Conservation (phyloP, 495 filamentous ascomycete species). For the Cudoniella acicularis region DNA sequence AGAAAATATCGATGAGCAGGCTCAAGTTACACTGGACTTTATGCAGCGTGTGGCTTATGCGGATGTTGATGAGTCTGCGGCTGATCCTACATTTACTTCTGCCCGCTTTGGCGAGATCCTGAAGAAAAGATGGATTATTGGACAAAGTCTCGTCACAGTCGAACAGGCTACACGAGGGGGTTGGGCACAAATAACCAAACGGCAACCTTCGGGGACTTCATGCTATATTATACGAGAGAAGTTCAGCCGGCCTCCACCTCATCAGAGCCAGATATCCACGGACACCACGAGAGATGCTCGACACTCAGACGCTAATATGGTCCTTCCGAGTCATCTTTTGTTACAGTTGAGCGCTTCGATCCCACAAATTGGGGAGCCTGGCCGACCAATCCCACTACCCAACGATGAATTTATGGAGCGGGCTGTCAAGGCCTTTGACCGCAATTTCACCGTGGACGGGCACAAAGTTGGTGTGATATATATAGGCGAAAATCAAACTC, state of each 20-base stretch:
- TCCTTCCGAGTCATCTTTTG: slow-evolving; percentile 80
- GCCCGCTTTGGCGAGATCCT: slow-evolving; percentile 62
- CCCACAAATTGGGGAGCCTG: slow-evolving; percentile 51
- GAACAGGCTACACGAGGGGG: slow-evolving; percentile 73
- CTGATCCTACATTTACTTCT: slow-evolving; percentile 59
- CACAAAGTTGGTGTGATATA: slow-evolving; percentile 96
- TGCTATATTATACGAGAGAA: slow-evolving; percentile 71
- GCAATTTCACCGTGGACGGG: slow-evolving; percentile 85
- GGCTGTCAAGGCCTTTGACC: slow-evolving; percentile 77
- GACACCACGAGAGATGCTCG: slow-evolving; percentile 42
- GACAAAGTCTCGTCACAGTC: slow-evolving; percentile 82
- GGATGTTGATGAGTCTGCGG: slow-evolving; percentile 68
- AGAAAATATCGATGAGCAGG: slow-evolving; percentile 83
- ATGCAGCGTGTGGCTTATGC: slow-evolving; percentile 90
- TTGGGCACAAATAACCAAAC: slow-evolving; percentile 73
- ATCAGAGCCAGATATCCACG: slow-evolving; percentile 55
- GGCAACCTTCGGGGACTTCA: slow-evolving; percentile 81
- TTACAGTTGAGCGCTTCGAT: slow-evolving; percentile 75
- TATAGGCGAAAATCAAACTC: slow-evolving; percentile 74
- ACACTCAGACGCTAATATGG: slow-evolving; percentile 39
- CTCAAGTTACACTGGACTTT: slow-evolving; percentile 89
- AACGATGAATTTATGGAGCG: slow-evolving; percentile 77
- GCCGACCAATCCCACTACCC: slow-evolving; percentile 74
- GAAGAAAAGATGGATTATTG: slow-evolving; percentile 81
- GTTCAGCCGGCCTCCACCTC: slow-evolving; percentile 61